Evolutionary conservation across 441 rosid genomes (phyloP), one percentile per base, ranked within the genome.

Genomic region (Kokia cookei): DNA sequence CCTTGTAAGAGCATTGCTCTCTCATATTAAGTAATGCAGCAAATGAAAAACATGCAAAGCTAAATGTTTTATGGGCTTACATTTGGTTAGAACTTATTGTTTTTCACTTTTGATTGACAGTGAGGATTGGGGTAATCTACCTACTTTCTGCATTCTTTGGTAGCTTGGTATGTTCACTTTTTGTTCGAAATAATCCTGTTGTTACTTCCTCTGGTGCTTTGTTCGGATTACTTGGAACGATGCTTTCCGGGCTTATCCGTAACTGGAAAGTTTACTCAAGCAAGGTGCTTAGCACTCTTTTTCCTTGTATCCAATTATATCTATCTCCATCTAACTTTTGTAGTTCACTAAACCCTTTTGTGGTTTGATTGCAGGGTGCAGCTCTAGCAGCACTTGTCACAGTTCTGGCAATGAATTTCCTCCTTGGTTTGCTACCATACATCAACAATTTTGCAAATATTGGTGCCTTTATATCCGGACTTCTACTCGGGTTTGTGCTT

Each of bases 191-290:
- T 78, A 85, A 85, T 75, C 94, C 98, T 6, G 86, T 77, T 54
- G 87, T 90, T 66, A 77, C 84, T 82, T 83, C 97, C 53, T 88
- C 89, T 71, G 91, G 84, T 78, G 84, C 91, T 78, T 80, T 88
- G 69, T 85, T 87, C 75, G 96, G 97, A 19, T 81, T 94, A 70
- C 80, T 94, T 73, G 97, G 97, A 73, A 89, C 97, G 65, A 86
- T 89, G 81, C 77, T 88, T 65, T 88, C 97, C 77, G 86, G 82
- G 65, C 87, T 94, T 64, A 42, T 85, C 71, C 80, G 83, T 72
- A 84, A 90, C 88, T 91, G 97, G 97, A 80, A 80, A 65, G 72
- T 83, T 54, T 89, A 89, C 78, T 85, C 80, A 65, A 57, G 83
- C 68, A 91, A 91, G 97, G 97, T 94, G 74, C 74, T 63, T 75